Conservation (phyloP, 2,329 filamentous ascomycete genomes). For the Cladophialophora carrionii region DNA sequence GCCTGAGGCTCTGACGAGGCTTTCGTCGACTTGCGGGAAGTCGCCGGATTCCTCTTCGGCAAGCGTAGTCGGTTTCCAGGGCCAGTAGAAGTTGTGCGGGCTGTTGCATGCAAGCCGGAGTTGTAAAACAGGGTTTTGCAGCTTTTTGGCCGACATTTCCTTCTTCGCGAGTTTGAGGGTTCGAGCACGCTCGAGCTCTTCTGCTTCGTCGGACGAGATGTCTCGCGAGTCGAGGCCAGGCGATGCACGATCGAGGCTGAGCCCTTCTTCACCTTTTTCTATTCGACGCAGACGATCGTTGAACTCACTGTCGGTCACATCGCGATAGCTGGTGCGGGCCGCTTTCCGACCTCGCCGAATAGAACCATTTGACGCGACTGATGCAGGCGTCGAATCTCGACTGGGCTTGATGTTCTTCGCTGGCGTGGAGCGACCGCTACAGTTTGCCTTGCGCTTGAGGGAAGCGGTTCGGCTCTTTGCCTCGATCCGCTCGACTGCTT, state of each 20-base stretch:
- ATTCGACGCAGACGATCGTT: constrained; percentile 66
- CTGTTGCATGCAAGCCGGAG: constrained; percentile 89
- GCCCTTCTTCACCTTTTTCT: constrained; percentile 59
- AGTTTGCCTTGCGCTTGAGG: constrained; percentile 62
- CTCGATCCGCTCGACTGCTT: constrained; percentile 55
- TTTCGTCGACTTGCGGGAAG: constrained; percentile 70
- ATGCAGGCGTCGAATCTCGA: constrained; percentile 71
- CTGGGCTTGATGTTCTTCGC: constrained; percentile 77
- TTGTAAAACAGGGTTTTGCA: constrained; percentile 92
- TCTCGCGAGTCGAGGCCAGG: constrained; percentile 33
- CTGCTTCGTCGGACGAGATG: constrained; percentile 35
- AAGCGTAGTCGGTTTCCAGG: constrained; percentile 65
- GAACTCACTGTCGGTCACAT: constrained; percentile 81
- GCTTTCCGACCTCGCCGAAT: constrained; percentile 53
- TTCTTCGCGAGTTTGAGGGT: constrained; percentile 60
- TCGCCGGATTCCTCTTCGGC: constrained; percentile 62
- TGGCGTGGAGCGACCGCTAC: constrained; percentile 51
- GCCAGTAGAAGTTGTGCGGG: constrained; percentile 95
- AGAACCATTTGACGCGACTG: constrained; percentile 54
- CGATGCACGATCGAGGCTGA: constrained; percentile 32
- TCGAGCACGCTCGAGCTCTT: constrained; percentile 42
- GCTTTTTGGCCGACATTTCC: constrained; percentile 85
- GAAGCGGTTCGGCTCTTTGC: constrained; percentile 51
- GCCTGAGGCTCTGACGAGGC: constrained; percentile 81
- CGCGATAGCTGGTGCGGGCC: constrained; percentile 62